These are phyloP conservation scores for Suhomyces coccinellae DNA, from an alignment of 1,139 yeast species.

Conservation along the genomic window DNA sequence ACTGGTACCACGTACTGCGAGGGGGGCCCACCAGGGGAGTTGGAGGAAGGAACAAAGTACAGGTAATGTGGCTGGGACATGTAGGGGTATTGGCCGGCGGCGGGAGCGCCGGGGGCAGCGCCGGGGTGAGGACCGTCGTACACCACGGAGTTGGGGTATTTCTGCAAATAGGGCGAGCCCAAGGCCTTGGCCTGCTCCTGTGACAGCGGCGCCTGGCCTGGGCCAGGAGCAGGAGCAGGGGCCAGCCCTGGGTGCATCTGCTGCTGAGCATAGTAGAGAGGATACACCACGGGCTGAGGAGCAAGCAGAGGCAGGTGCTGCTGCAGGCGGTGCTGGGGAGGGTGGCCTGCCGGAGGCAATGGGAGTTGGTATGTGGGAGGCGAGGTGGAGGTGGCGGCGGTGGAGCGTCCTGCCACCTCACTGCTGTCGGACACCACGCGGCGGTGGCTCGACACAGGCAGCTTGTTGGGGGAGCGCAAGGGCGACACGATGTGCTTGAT, in stretches of 20 bases:
- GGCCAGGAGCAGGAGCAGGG: neutral
- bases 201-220: slow-evolving; percentile 5
- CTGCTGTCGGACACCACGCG: slow-evolving; percentile 32
- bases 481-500: slow-evolving; percentile 31
- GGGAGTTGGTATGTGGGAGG: slow-evolving; percentile 21
- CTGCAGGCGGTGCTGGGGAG: slow-evolving; percentile 17
- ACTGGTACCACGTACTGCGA: slow-evolving; percentile 14
- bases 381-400: slow-evolving; percentile 12
- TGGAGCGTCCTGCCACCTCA: slow-evolving; percentile 18
- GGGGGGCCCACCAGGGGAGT: slow-evolving; percentile 16
- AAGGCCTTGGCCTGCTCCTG: slow-evolving; percentile 15
- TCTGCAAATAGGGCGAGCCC: slow-evolving; percentile 40
- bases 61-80: slow-evolving; percentile 26
- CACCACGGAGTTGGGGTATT: slow-evolving; percentile 23
- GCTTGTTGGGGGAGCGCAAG: slow-evolving; percentile 33
- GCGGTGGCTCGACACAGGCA: slow-evolving; percentile 30
- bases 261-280: slow-evolving; percentile 23
- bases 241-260: too few relatives aligned
- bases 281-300: slow-evolving; percentile 25
- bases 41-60: slow-evolving; percentile 28
- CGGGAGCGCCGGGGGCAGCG: slow-evolving; percentile 16
- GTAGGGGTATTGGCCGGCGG: slow-evolving; percentile 14
- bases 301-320: slow-evolving; percentile 19
- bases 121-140: slow-evolving; percentile 8
- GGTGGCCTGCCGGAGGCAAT: slow-evolving; percentile 17